Base-by-base conservation (phyloP, 163 green algal species). In the Coccomyxa subellipsoidea region DNA sequence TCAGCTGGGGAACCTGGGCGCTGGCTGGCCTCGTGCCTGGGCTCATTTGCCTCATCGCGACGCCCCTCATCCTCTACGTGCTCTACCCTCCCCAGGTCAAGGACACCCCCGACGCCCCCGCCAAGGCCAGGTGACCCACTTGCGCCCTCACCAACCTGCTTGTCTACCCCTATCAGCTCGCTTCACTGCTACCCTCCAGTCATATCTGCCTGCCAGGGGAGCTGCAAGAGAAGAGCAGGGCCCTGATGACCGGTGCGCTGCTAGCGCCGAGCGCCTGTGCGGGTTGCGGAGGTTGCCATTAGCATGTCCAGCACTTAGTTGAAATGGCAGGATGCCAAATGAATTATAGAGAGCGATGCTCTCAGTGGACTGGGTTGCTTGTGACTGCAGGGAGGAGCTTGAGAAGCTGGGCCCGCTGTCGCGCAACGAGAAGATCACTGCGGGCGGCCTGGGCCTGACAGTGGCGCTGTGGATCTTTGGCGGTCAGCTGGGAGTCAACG, bases 381-480 rank as follows among this genome's bases (percentile, higher is more conserved):
- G n/a, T n/a, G n/a, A n/a, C 47, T 59, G 86, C n/a, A 85, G 81
- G 82, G 92, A 95, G 89, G 94, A 99, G 85, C 86, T 99, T 69
- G 89, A 91, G 32, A 96, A 96, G 91, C 91, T 99, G 81, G 96
- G 96, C 32, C 95, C 96, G 27, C 93, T 98, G 89, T 93, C 92
- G 47, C 92, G 86, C 0, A 94, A 99, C 79, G 96, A 99, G 91
- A 99, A 98, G 92, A 95, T 99, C 89, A 99, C 97, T 39, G 94
- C 94, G 7, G 88, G 77, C 53, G 94, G 95, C 0, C 94, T 99
- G 79, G 83, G 87, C 66, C 77, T 97, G 39, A 99, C 97, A 29
- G 95, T 99, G 25, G 85, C 83, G 7, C 92, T 98, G 69, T 98
- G 94, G 94, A 97, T 99, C 83, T 97, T 96, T 79, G 96, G 96